Conservation (phyloP, 176 grass and related monocot species). For the Metroxylon sagu region DNA sequence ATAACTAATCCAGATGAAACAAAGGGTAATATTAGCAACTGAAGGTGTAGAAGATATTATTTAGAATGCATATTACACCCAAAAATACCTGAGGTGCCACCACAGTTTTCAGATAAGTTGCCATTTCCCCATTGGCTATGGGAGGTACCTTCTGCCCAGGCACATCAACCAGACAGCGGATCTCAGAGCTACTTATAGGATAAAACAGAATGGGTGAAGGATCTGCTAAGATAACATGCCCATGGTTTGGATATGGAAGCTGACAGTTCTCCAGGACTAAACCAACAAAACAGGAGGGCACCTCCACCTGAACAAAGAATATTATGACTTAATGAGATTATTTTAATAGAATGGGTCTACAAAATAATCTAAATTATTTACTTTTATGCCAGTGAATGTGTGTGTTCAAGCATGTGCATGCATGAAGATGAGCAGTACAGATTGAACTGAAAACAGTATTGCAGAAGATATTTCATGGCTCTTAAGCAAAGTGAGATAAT, state of each 20-base stretch:
- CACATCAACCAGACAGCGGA: conserved; percentile 93
- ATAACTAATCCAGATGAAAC: no score
- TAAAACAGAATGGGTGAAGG: conserved; percentile 97
- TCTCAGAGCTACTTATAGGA: conserved; percentile 89
- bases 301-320: conserved; percentile 64
- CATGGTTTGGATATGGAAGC: conserved; percentile 79
- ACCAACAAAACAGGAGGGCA: conserved; percentile 94
- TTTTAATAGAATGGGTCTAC: no score
- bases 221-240: conserved; percentile 95
- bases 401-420: no score
- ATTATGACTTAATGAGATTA: not conserved
- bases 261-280: conserved; percentile 87
- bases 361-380: no score
- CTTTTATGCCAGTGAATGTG: no score
- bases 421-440: no score
- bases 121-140: conserved; percentile 88
- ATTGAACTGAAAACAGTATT: no score
- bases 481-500: no score
- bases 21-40: no score
- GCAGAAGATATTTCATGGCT: no score
- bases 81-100: conserved; percentile 84
- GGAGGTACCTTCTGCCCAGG: conserved; percentile 96
- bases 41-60: no score
- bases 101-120: conserved; percentile 80
- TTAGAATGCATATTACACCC: no score